Percentiles rank a stretch among this genome's conserved stretches.
These are phyloP conservation scores for Macrophomina phaseolina DNA, from an alignment of 2,329 filamentous ascomycete genomes.

Conservation along the genomic window DNA sequence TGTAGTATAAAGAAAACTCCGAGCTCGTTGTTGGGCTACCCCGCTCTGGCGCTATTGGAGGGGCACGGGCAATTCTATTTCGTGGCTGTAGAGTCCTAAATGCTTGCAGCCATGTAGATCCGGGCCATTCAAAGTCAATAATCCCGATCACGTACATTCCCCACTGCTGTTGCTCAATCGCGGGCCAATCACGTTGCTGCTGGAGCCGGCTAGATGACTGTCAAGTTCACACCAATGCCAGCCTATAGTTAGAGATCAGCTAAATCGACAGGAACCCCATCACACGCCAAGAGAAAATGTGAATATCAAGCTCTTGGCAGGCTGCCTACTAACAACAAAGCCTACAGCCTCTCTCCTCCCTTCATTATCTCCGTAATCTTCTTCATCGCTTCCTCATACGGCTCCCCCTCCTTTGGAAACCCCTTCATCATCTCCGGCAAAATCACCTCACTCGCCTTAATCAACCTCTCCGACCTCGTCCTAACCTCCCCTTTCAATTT, in stretches of 20 bases:
- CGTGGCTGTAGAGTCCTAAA: neutral
- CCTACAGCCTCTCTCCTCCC: too few species aligned
- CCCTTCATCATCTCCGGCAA: neutral
- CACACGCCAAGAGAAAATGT: too few species aligned
- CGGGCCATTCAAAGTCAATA: neutral
- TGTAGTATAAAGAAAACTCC: too few species aligned
- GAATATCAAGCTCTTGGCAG: too few species aligned
- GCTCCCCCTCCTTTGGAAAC: neutral
- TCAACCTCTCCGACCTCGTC: conserved; percentile 1
- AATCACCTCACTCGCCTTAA: neutral
- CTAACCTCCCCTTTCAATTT: neutral
- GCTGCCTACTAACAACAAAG: too few species aligned
- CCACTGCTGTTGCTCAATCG: neutral
- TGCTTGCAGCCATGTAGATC: neutral
- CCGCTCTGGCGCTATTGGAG: neutral
- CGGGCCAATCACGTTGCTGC: too few species aligned
- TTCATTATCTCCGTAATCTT: too few species aligned
- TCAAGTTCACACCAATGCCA: too few species aligned
- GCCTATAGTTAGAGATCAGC: too few species aligned
- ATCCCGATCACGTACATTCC: neutral
- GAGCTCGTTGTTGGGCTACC: neutral
- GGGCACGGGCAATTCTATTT: neutral
- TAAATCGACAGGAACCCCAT: too few species aligned
- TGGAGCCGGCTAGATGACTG: too few species aligned
- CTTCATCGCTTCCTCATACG: too few species aligned